phyloP scores from a whole-genome alignment of 495 filamentous ascomycete species.

The Neurospora cerealis region DNA sequence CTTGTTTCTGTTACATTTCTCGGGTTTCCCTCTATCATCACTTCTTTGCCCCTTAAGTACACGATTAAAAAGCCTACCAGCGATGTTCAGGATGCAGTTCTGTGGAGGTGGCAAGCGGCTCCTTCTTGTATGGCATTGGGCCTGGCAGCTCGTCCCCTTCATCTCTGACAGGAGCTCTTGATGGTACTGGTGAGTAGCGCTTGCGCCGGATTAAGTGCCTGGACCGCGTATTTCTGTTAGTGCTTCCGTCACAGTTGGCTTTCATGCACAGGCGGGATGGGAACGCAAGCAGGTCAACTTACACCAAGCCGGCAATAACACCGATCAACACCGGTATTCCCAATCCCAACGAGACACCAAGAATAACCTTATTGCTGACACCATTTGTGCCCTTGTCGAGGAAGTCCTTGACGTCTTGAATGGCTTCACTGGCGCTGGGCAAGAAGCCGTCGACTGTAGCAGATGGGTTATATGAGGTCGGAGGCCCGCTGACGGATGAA shows the following conservation, averaged over 20 bases:
- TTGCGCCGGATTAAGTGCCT: neutral
- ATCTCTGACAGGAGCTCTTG: neutral
- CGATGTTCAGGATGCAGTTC: neutral
- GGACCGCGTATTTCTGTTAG: neutral
- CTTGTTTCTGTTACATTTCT: neutral
- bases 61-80: neutral
- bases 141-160: neutral
- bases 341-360: neutral
- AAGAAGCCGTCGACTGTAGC: neutral
- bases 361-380: neutral
- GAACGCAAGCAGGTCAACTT: neutral
- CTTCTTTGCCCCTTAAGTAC: neutral
- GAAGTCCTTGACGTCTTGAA: neutral
- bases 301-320: neutral
- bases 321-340: neutral
- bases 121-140: neutral
- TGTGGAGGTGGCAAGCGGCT: neutral
- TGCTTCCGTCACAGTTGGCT: neutral
- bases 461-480: slow-evolving; percentile 4
- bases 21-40: neutral
- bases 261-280: neutral
- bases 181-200: neutral
- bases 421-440: neutral
- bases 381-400: neutral
- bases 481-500: neutral